These are phyloP conservation scores for Mallotus nudiflorus DNA, from an alignment of 345 rosid species.

Conservation along the genomic window DNA sequence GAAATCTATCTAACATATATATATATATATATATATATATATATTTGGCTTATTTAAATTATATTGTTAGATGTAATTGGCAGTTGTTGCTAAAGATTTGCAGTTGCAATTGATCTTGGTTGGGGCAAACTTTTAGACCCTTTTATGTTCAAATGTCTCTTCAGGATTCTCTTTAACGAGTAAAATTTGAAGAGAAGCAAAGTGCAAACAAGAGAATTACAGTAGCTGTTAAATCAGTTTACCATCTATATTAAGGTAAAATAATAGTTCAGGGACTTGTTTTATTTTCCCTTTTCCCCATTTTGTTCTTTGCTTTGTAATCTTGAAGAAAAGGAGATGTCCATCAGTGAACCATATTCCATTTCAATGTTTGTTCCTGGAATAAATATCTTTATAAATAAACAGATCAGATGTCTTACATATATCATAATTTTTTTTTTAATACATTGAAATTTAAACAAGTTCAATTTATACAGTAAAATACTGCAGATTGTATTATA, in stretches of 20 bases:
- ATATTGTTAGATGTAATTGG: background rate
- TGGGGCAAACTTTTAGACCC: background rate
- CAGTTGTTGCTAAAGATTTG: background rate
- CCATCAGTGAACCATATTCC: no score
- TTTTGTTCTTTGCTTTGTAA: background rate
- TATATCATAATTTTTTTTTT: no score
- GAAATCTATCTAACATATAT: no score
- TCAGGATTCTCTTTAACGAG: constrained; percentile 25
- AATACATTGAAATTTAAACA: no score
- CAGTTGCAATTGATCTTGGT: background rate
- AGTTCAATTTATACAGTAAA: no score
- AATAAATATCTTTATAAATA: no score
- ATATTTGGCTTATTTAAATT: no score
- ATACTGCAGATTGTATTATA: no score
- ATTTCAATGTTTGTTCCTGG: no score
- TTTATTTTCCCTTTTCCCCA: background rate
- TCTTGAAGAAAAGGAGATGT: background rate
- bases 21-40: no score
- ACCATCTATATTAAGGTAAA: background rate
- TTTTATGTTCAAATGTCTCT: background rate
- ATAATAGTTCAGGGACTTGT: background rate
- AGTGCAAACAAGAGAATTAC: background rate
- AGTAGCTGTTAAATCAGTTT: background rate
- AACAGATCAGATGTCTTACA: no score
- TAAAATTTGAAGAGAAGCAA: constrained; percentile 20